Percentiles rank a stretch among this genome's conserved stretches.
These are phyloP conservation scores for Amorphotheca resinae DNA, from an alignment of 495 filamentous ascomycete species.

Conservation along the genomic window DNA sequence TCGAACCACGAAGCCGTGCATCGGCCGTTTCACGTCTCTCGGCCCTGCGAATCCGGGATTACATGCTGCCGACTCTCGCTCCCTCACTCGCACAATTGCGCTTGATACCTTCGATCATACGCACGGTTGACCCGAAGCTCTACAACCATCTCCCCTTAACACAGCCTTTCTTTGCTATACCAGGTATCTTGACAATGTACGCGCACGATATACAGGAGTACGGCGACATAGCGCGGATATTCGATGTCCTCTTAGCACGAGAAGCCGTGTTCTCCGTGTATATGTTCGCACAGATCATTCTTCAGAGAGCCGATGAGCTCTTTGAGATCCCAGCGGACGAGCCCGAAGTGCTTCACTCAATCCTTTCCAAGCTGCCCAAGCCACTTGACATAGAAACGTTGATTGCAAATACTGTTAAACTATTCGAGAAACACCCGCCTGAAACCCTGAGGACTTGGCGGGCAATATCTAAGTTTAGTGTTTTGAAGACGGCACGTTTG, in stretches of 20 bases:
- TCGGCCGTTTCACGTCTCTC: constrained; percentile 66
- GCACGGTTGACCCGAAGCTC: constrained; percentile 52
- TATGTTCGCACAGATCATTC: constrained; percentile 78
- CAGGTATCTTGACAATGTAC: constrained; percentile 85
- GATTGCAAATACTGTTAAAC: constrained; percentile 45
- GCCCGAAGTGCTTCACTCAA: constrained; percentile 85
- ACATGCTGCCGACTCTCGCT: constrained; percentile 85
- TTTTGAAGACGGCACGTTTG: constrained; percentile 67
- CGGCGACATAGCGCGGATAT: constrained; percentile 73
- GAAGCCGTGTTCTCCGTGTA: constrained; percentile 82
- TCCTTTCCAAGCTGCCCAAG: constrained; percentile 74
- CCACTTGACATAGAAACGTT: constrained; percentile 74
- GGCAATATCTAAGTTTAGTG: constrained; percentile 56
- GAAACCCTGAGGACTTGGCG: constrained; percentile 62
- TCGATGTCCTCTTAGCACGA: constrained; percentile 77
- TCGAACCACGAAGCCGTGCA: constrained; percentile 43
- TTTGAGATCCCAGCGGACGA: constrained; percentile 73
- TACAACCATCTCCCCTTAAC: constrained; percentile 60
- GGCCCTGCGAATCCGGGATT: constrained; percentile 82
- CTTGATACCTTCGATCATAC: constrained; percentile 70
- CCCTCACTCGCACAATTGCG: constrained; percentile 72
- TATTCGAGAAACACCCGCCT: constrained; percentile 60
- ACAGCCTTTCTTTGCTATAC: constrained; percentile 83
- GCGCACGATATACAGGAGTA: constrained; percentile 91
- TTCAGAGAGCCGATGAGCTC: constrained; percentile 66